Evolutionary conservation across 352 stramenopile species (phyloP).

Genomic region (Saprolegnia parasitica): DNA sequence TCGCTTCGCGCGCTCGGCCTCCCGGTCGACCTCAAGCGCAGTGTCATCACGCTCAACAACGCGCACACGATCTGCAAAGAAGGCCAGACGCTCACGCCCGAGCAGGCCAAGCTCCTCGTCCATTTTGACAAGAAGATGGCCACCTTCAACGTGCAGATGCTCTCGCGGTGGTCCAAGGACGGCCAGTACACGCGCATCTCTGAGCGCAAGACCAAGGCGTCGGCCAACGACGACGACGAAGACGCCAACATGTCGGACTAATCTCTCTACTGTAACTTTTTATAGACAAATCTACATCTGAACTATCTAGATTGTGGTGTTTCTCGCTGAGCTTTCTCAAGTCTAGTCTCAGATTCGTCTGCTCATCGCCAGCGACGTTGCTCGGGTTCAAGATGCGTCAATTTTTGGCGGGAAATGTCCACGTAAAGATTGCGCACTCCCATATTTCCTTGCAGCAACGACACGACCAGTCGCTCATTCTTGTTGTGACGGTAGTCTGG

Average conservation of each 20-base stretch:
- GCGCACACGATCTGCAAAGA: slow-evolving; percentile 93
- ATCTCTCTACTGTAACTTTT: slow-evolving; percentile 16
- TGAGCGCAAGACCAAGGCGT: slow-evolving; percentile 34
- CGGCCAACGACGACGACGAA: slow-evolving; percentile 36
- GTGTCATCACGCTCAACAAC: slow-evolving; percentile 87
- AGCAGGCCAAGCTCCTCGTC: slow-evolving; percentile 94
- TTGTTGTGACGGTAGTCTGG: too few relatives aligned
- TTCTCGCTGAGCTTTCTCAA: background rate
- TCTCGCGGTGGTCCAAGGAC: slow-evolving; percentile 70
- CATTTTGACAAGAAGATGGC: slow-evolving; percentile 87
- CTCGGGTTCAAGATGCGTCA: too few relatives aligned
- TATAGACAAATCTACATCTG: slow-evolving; percentile 17
- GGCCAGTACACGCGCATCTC: slow-evolving; percentile 71
- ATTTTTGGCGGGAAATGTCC: too few relatives aligned
- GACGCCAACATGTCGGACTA: slow-evolving; percentile 51
- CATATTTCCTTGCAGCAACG: too few relatives aligned
- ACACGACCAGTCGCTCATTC: too few relatives aligned
- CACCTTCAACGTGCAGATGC: slow-evolving; percentile 74
- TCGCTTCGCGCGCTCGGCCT: slow-evolving; percentile 94
- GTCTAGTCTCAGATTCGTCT: too few relatives aligned
- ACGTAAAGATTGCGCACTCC: too few relatives aligned
- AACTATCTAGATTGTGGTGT: slow-evolving; percentile 3
- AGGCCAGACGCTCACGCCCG: slow-evolving; percentile 90
- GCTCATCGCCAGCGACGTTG: too few relatives aligned
- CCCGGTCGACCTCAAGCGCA: slow-evolving; percentile 96